These are phyloP conservation scores for Barbarea vulgaris DNA, from an alignment of 345 rosid species.

Conservation along the genomic window DNA sequence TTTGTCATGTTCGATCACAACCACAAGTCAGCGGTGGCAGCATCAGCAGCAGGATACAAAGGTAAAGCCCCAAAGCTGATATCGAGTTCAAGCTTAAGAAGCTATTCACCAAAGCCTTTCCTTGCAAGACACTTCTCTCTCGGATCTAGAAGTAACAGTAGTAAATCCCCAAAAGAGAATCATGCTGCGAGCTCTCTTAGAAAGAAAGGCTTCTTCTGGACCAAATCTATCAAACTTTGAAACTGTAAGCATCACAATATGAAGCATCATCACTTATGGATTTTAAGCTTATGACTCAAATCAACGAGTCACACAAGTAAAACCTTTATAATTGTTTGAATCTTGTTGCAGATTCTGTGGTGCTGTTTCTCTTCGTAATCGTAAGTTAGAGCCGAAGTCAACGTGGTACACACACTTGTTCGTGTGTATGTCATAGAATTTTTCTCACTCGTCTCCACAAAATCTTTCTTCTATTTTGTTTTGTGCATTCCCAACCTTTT, in stretches of 20 bases:
- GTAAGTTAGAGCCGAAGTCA: constrained; percentile 13
- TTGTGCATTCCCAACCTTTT: constrained; percentile 15
- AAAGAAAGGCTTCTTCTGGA: constrained; percentile 89
- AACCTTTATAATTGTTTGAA: background rate
- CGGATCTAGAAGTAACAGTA: constrained; percentile 60
- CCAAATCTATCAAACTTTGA: constrained; percentile 74
- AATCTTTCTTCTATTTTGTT: background rate
- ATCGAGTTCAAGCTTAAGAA: constrained; percentile 69
- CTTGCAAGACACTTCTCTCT: constrained; percentile 74
- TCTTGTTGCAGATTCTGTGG: constrained; percentile 18
- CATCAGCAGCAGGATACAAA: constrained; percentile 39
- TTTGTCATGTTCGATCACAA: constrained; percentile 43
- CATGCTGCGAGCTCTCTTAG: constrained; percentile 38
- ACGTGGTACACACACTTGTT: constrained; percentile 4
- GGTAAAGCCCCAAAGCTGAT: constrained; percentile 53
- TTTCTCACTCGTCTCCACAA: background rate
- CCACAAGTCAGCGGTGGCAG: constrained; percentile 1
- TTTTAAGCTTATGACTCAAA: background rate
- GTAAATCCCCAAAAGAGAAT: constrained; percentile 52
- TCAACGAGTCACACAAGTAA: background rate
- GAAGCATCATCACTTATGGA: background rate
- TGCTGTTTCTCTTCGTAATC: constrained; percentile 14
- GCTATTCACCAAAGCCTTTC: constrained; percentile 65
- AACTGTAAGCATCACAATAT: constrained; percentile 19
- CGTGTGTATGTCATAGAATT: constrained; percentile 10